Conservation (phyloP, 2,329 filamentous ascomycete genomes). For the Diaporthe sp. region DNA sequence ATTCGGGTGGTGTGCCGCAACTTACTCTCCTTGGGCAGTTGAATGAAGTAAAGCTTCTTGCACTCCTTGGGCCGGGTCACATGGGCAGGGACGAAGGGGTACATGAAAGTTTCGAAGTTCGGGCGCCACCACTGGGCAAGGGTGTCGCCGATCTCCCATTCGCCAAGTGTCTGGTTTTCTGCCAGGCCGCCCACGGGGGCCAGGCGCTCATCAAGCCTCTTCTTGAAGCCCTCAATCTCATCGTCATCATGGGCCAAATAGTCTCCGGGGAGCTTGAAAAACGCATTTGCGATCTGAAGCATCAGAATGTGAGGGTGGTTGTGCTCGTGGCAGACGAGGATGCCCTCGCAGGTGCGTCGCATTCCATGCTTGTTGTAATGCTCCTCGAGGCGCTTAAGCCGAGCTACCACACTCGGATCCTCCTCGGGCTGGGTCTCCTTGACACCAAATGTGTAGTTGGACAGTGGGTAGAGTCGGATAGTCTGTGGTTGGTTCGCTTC, state of each 20-base stretch:
- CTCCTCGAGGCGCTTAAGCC: constrained; percentile 93
- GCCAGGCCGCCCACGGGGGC: constrained; percentile 90
- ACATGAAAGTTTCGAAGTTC: constrained; percentile 99
- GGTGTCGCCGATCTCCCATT: constrained; percentile 95
- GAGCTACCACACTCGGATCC: constrained; percentile 92
- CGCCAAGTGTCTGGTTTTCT: constrained; percentile 83
- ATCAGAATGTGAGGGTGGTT: constrained; percentile 99
- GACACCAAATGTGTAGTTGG: constrained; percentile 98
- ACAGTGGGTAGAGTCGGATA: constrained; percentile 92
- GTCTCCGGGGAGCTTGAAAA: constrained; percentile 98
- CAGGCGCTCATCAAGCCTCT: constrained; percentile 89
- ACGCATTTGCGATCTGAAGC: constrained; percentile 99
- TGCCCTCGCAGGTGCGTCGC: constrained; percentile 96
- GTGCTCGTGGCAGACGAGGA: constrained; percentile 98
- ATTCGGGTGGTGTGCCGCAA: constrained; percentile 30
- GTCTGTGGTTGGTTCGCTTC: constrained; percentile 89
- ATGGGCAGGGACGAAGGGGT: constrained; percentile 96
- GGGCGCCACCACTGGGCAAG: constrained; percentile 98
- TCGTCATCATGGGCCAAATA: constrained; percentile 91
- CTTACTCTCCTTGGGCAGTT: constrained; percentile 90
- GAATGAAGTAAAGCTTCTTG: constrained; percentile 98
- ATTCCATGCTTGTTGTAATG: constrained; percentile 94
- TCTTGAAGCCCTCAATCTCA: constrained; percentile 95
- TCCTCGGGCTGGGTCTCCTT: constrained; percentile 99
- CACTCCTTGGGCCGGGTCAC: constrained; percentile 97